These are phyloP conservation scores for Ganoderma resinaceum DNA, from an alignment of 1,284 basidiomycete species.

Conservation along the genomic window DNA sequence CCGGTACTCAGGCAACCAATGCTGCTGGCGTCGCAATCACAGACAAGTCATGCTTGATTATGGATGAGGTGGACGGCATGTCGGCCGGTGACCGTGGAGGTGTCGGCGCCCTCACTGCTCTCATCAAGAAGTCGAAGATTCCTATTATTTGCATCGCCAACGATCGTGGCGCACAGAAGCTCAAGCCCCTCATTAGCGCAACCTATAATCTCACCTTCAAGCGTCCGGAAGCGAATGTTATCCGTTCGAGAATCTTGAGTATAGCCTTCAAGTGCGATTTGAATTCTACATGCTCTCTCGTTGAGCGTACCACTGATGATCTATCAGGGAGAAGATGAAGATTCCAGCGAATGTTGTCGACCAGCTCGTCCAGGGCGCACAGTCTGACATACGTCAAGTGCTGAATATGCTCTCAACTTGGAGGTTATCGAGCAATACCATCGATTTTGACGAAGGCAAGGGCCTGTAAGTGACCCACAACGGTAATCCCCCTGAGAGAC, in stretches of 20 bases:
- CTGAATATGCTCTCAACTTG: constrained; percentile 98
- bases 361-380: constrained; percentile 87
- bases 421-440: constrained; percentile 79
- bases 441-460: constrained; percentile 94
- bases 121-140: constrained; percentile 97
- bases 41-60: constrained; percentile 88
- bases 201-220: constrained; percentile 83
- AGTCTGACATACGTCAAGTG: constrained; percentile 96
- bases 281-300: constrained; percentile 28
- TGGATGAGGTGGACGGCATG: constrained; percentile 99
- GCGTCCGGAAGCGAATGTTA: constrained; percentile 77
- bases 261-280: constrained; percentile 79
- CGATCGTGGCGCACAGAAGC: constrained; percentile 85
- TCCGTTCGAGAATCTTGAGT: constrained; percentile 88
- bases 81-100: constrained; percentile 97
- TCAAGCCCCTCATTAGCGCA: constrained; percentile 85
- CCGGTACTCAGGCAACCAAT: constrained; percentile 57
- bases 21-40: constrained; percentile 77
- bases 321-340: constrained; percentile 90
- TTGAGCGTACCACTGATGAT: constrained; percentile 23
- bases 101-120: constrained; percentile 88
- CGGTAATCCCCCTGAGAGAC: constrained; percentile 9
- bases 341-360: constrained; percentile 91
- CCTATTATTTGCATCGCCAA: constrained; percentile 99
- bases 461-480: constrained; percentile 66